These are phyloP conservation scores for Paulownia fortunei DNA, from an alignment of 257 asterid genomes.

Conservation along the genomic window DNA sequence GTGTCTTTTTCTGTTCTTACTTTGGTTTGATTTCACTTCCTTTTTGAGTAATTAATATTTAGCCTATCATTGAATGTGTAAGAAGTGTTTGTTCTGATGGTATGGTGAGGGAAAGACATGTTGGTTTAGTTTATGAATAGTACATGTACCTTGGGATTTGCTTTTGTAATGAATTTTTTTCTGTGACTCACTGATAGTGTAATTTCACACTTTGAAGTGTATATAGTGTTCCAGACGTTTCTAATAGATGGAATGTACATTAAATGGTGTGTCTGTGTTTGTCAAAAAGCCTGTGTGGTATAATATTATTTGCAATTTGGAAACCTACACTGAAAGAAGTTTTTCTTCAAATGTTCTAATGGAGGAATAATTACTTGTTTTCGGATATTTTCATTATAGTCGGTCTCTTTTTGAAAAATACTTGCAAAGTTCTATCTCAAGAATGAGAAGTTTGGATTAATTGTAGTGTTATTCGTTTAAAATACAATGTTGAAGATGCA, in stretches of 20 bases:
- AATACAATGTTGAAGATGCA: not conserved
- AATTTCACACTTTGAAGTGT: not conserved
- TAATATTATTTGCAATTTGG: not conserved
- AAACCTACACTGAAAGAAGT: not conserved
- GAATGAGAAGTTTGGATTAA: not conserved
- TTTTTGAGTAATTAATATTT: not conserved
- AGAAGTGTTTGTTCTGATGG: not conserved
- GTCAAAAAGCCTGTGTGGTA: constrained; percentile 36
- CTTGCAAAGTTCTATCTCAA: not conserved
- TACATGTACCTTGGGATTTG: not conserved
- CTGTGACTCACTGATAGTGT: not conserved
- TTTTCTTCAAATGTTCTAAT: not conserved
- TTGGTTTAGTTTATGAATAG: not conserved
- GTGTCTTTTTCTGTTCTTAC: not conserved
- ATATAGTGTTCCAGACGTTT: not conserved
- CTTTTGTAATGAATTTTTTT: not conserved
- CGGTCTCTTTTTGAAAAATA: not conserved
- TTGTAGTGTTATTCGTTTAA: not conserved
- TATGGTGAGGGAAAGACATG: not conserved
- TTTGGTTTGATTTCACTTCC: not conserved
- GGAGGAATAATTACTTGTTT: not conserved
- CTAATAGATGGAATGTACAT: not conserved
- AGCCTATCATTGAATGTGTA: not conserved
- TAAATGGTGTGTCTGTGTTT: constrained; percentile 25
- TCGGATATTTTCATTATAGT: not conserved